A percentile compares a stretch with the other conserved stretches of the same genome.
Evolutionary conservation across 1,139 yeast genomes (phyloP).

Genomic region (Blastobotrys indianensis): DNA sequence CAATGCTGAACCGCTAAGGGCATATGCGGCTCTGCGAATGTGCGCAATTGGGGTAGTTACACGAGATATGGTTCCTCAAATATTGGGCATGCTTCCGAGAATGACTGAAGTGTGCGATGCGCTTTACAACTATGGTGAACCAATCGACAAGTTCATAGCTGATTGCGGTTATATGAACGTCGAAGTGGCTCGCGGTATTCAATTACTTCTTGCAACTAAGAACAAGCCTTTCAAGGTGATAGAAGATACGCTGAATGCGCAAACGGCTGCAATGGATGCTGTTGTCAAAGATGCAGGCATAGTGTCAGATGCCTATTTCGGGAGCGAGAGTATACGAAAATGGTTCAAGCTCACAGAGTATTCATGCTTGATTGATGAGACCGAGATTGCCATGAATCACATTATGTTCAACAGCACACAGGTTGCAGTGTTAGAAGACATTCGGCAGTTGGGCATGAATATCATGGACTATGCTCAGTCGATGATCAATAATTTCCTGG

Average conservation of each 20-base stretch:
- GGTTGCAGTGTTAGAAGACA: neutral
- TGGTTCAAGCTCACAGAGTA: neutral
- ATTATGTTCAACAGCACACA: neutral
- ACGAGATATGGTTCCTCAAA: neutral
- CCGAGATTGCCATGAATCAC: slow-evolving; percentile 2
- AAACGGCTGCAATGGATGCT: neutral
- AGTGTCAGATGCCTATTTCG: neutral
- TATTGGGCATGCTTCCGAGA: neutral
- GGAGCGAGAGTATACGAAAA: neutral
- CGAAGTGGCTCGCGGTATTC: neutral
- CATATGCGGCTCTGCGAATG: slow-evolving; percentile 1
- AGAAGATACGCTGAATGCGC: neutral
- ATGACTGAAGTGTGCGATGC: neutral
- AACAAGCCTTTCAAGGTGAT: slow-evolving; percentile 1
- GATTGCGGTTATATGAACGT: neutral
- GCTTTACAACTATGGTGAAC: slow-evolving; percentile 1
- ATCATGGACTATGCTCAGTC: slow-evolving; percentile 1
- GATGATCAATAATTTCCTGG: neutral
- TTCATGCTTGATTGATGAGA: neutral
- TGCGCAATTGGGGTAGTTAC: neutral
- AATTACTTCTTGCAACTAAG: neutral
- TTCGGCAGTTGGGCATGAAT: neutral
- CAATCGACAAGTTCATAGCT: neutral
- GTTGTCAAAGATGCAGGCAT: neutral
- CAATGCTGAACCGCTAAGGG: neutral